Evolutionary conservation across 2,329 filamentous ascomycete species (phyloP), one percentile per base, ranked within the genome.

Genomic region (Aureobasidium zeae): DNA sequence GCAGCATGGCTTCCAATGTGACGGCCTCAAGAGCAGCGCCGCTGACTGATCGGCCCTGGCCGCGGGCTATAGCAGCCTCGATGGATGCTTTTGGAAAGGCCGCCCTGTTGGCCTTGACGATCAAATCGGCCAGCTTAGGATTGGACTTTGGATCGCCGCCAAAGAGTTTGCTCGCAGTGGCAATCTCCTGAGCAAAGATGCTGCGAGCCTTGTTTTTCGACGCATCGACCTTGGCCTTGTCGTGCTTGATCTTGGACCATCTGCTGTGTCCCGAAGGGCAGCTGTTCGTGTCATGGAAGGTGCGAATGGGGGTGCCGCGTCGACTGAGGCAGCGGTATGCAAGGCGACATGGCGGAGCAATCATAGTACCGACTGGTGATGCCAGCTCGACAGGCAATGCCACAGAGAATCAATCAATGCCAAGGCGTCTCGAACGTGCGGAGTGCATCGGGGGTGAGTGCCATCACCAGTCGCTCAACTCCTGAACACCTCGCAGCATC

Each of bases 221-320:
- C 47, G 73, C 74, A 62, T 98, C 91, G 46, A 81, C 83, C 49
- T 81, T 85, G 39, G 82, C 87, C 64, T 98, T 98, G 63, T 91
- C 86, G 63, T 96, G 91, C 59, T 82, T 85, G 66, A 95, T 96
- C 57, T 91, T 94, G 46, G 86, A 87, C 91, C 91, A 98, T 61
- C 87, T 83, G 63, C 82, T 94, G 66, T 94, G 87, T 11, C 87
- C 87, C 17, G 82, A 80, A 12, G 32, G 45, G 21, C 43, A 34
- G 2, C 12, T 8, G 19, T 41, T 7, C 30, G 48, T 53, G 38
- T 47, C 20, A 25, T 50, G 48, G 22, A 50, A 50, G 17, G 29
- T 43, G 26, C 41, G 35, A n/a, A 21, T 5, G 22, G 39, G 4
- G 29, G 30, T 43, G 33, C 26, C 43, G 26, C 43, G 43, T 2